These are phyloP conservation scores for Fusarium agapanthi DNA, from an alignment of 2,329 filamentous ascomycete genomes.

Conservation along the genomic window DNA sequence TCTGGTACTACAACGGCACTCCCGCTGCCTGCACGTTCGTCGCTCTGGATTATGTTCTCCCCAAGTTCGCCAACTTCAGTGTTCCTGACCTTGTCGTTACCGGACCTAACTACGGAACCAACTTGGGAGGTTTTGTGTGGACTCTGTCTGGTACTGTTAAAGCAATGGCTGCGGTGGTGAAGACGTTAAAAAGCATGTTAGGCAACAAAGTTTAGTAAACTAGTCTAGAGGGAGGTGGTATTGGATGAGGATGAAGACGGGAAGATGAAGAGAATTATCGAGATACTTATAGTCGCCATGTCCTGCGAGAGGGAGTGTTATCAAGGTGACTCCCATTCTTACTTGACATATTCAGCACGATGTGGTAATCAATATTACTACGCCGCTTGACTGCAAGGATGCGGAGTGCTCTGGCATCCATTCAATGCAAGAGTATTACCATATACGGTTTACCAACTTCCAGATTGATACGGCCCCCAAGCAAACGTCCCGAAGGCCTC, in stretches of 20 bases:
- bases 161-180: neutral
- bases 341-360: fast-evolving
- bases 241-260: neutral
- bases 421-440: fast-evolving
- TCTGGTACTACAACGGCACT: conserved; percentile 70
- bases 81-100: conserved; percentile 62
- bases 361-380: neutral
- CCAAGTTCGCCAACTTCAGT: conserved; percentile 56
- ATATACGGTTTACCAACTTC: neutral
- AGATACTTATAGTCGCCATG: neutral
- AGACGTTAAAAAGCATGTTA: neutral
- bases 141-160: conserved; percentile 59
- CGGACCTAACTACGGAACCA: conserved; percentile 65
- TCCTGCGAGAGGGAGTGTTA: fast-evolving
- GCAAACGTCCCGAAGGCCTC: neutral
- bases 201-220: neutral
- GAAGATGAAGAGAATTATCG: neutral
- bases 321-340: fast-evolving
- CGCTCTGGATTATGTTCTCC: conserved; percentile 64
- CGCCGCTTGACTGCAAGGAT: neutral
- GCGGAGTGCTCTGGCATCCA: too few relatives aligned
- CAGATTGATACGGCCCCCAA: neutral
- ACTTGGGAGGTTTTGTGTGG: conserved; percentile 63
- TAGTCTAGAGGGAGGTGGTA: too few relatives aligned
- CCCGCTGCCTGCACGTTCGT: conserved; percentile 65